Evolutionary conservation across 306 rosid genomes (phyloP).

Genomic region (Quercus variabilis): DNA sequence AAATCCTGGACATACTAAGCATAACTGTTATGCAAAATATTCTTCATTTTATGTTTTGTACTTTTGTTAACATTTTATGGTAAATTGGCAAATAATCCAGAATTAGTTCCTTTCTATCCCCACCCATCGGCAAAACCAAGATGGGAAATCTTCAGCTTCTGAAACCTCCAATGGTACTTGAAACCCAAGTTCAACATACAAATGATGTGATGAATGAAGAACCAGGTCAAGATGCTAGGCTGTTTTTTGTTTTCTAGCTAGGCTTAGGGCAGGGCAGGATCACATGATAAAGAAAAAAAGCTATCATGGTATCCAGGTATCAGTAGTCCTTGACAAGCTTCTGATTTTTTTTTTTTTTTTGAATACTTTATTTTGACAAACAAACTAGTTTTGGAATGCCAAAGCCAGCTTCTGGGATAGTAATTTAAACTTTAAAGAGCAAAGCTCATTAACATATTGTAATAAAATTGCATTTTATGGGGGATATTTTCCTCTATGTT

Average conservation of each 20-base stretch:
- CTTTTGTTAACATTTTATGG: constrained; percentile 1
- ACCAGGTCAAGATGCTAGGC: background rate
- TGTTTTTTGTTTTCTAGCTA: background rate
- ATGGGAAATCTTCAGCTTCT: no score
- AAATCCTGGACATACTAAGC: constrained; percentile 8
- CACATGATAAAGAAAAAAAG: constrained; percentile 2
- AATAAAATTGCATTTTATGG: background rate
- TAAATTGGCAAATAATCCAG: background rate
- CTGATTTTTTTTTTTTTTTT: no score
- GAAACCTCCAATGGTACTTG: no score
- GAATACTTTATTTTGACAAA: no score
- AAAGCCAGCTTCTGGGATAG: background rate
- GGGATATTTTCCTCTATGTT: background rate
- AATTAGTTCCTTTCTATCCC: background rate
- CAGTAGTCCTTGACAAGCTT: background rate
- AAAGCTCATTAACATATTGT: background rate
- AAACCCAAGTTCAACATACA: constrained; percentile 3
- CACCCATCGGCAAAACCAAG: background rate
- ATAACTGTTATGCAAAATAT: constrained; percentile 10
- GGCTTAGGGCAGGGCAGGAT: background rate
- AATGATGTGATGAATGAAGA: constrained; percentile 13
- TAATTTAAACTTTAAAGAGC: background rate
- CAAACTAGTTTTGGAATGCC: background rate
- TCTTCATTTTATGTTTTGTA: constrained; percentile 1
- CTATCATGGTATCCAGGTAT: background rate